Evolutionary conservation across 805 yeast species (phyloP), one percentile per base, ranked within the genome.

Genomic region (Suhomyces faveliae): DNA sequence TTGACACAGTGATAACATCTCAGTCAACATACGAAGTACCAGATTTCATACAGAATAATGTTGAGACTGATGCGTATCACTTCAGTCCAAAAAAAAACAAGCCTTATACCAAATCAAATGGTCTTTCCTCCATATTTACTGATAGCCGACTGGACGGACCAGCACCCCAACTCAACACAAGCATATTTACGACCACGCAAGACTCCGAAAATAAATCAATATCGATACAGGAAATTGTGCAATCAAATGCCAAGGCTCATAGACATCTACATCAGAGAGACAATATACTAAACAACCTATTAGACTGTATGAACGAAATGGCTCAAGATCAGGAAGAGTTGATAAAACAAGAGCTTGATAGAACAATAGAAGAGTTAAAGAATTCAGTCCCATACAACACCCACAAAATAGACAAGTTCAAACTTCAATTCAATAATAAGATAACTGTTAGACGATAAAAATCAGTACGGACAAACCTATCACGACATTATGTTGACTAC

Each of bases 251-350:
- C 21, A 33, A 17, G n/a, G 21, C 37, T 17, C 48, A 45, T 19
- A n/a, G 40, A 10, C 25, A 40, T 24, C 12, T 45, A 19, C 39
- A 39, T 13, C 43, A 45, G 25, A 35, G 40, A 12, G 43, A 45
- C 17, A 11, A 21, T 15, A 42, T 46, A 21, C 42, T 49, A 2
- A 35, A 15, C 24, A 45, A 49, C 17, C 21, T 49, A 19, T 21
- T 49, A 13, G 49, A 49, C 17, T 49, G 47, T 20, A 22, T 49
- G 13, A n/a, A 20, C 6, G 52, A 49, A 17, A 46, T 46, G 49
- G 20, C 42, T 9, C 25, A 24, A 10, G 43, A 43, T n/a, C 46
- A 49, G 24, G 45, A 40, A 8, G 48, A 23, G 17, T 29, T 25
- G 17, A 19, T 49, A 5, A 24, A 43, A 5, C 35, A 35, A 17